Conservation (phyloP, 225 moss, liverwort and hornwort genomes). For the Neckera pumila region DNA sequence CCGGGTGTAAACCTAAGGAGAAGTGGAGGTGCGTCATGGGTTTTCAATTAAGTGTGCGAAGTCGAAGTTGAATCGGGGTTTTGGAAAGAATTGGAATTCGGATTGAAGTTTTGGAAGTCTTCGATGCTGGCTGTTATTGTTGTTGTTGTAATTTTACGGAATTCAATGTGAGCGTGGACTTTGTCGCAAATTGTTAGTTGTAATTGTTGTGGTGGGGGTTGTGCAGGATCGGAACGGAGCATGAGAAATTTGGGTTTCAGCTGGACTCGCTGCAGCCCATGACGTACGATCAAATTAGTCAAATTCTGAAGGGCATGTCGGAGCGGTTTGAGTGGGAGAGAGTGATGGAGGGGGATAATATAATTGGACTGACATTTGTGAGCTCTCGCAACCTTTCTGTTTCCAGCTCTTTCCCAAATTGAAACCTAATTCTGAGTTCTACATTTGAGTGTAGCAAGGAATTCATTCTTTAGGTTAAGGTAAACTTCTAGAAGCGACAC, state of each 20-base stretch:
- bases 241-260: slow-evolving; percentile 95
- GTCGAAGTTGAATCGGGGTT: background rate
- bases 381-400: background rate
- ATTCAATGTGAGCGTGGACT: background rate
- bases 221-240: slow-evolving; percentile 93
- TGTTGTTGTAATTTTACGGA: background rate
- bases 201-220: background rate
- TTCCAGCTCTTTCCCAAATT: background rate
- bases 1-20: slow-evolving; percentile 86
- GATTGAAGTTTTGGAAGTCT: slow-evolving; percentile 15
- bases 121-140: background rate
- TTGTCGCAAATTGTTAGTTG: background rate
- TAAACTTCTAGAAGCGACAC: background rate
- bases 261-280: slow-evolving; percentile 60
- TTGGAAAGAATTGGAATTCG: background rate
- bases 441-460: background rate
- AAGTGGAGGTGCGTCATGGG: slow-evolving; percentile 63
- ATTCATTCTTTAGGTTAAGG: background rate
- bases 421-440: background rate
- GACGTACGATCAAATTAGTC: slow-evolving; percentile 52
- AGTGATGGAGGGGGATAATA: slow-evolving; percentile 63
- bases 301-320: slow-evolving; percentile 54
- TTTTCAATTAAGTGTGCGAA: background rate
- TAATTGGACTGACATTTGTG: slow-evolving; percentile 80
- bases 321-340: slow-evolving; percentile 75